These are phyloP conservation scores for Hypoxylon sp. DNA, from an alignment of 2,329 filamentous ascomycete species.

Conservation along the genomic window DNA sequence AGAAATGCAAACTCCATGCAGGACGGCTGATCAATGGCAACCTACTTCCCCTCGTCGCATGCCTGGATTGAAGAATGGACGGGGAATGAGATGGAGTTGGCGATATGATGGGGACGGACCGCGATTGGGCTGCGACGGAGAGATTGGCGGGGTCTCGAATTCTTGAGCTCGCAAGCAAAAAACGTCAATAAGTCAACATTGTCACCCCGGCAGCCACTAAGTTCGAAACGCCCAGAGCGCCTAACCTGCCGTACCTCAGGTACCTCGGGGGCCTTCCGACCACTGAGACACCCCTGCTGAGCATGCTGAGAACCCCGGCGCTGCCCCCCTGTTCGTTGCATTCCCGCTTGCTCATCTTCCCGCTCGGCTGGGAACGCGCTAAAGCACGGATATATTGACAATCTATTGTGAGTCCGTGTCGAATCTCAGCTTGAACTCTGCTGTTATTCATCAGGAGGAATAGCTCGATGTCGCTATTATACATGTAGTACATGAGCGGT, in stretches of 20 bases:
- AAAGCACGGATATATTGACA: not conserved
- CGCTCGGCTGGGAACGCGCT: constrained; percentile 5
- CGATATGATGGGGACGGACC: not conserved
- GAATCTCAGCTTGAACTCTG: too few relatives aligned
- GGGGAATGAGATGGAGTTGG: constrained; percentile 19
- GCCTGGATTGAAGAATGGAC: constrained; percentile 29
- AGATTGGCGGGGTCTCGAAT: constrained; percentile 41
- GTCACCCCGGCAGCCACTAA: constrained; percentile 45
- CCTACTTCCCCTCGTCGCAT: constrained; percentile 34
- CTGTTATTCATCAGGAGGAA: too few relatives aligned
- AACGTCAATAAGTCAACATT: constrained; percentile 40
- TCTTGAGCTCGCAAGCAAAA: constrained; percentile 11
- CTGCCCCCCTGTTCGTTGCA: constrained; percentile 10
- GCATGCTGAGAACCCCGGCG: not conserved
- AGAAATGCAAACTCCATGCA: constrained; percentile 29
- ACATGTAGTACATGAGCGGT: too few relatives aligned
- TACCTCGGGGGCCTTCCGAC: not conserved
- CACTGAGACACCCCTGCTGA: constrained; percentile 4
- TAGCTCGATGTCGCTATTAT: too few relatives aligned
- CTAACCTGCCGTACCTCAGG: constrained; percentile 1
- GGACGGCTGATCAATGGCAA: constrained; percentile 31
- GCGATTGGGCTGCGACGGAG: constrained; percentile 37
- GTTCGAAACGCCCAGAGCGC: constrained; percentile 22
- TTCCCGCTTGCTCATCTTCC: constrained; percentile 4
- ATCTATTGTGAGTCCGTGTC: too few relatives aligned